Evolutionary conservation across 2,329 filamentous ascomycete species (phyloP).

Genomic region (Apiospora phragmitis): DNA sequence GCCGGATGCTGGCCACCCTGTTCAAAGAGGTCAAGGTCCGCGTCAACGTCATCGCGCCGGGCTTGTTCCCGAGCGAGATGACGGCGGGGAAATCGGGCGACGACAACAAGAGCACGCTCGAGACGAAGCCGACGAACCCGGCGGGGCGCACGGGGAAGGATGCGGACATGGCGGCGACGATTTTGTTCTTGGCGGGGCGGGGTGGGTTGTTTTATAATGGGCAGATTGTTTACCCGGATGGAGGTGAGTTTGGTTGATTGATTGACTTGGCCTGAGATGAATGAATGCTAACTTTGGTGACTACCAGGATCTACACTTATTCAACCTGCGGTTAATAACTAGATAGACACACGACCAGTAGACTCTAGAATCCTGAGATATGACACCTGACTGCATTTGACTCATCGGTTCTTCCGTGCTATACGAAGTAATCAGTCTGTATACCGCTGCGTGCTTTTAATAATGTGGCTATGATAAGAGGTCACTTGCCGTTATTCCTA

Average conservation of each 20-base stretch:
- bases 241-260: constrained; percentile 28
- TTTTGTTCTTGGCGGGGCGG: constrained; percentile 50
- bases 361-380: neutral
- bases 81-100: constrained; percentile 45
- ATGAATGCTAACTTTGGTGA: neutral
- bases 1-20: constrained; percentile 45
- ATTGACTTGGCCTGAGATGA: neutral
- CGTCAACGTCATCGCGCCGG: constrained; percentile 58
- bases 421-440: too few species aligned
- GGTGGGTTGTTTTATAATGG: constrained; percentile 54
- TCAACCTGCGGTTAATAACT: neutral
- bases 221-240: constrained; percentile 53
- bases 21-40: constrained; percentile 52
- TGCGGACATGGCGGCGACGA: constrained; percentile 50
- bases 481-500: too few species aligned
- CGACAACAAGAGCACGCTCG: constrained; percentile 46
- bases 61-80: constrained; percentile 46
- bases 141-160: constrained; percentile 43
- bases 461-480: too few species aligned
- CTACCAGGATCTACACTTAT: neutral
- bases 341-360: neutral
- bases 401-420: too few species aligned
- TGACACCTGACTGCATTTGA: too few species aligned
- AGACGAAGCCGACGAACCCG: constrained; percentile 42
- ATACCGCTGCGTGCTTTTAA: too few species aligned